Evolutionary conservation across 495 filamentous ascomycete genomes (phyloP).

Genomic region (Penicillium waksmanii): DNA sequence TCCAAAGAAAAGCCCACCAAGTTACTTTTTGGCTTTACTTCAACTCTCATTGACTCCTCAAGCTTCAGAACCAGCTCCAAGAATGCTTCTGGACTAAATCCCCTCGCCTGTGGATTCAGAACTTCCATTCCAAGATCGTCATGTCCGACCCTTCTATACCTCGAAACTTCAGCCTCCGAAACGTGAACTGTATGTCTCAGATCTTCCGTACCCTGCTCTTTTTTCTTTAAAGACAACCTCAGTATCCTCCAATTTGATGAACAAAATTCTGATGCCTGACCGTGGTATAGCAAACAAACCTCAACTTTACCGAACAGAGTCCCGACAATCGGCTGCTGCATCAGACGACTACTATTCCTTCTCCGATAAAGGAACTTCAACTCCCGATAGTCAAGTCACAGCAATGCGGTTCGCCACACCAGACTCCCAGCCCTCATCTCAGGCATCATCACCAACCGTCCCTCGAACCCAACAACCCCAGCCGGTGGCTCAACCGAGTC

Average conservation of each 20-base stretch:
- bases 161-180: constrained; percentile 37
- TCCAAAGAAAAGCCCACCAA: constrained; percentile 31
- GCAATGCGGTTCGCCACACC: constrained; percentile 57
- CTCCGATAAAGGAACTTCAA: constrained; percentile 51
- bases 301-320: constrained; percentile 56
- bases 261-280: constrained; percentile 11
- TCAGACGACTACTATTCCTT: constrained; percentile 73
- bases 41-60: constrained; percentile 19
- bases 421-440: constrained; percentile 43
- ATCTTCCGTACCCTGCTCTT: constrained; percentile 1
- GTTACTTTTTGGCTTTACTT: constrained; percentile 13
- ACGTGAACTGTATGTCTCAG: constrained; percentile 35
- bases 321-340: constrained; percentile 63
- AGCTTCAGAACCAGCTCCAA: constrained; percentile 17
- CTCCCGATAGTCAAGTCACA: constrained; percentile 51
- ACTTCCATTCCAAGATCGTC: constrained; percentile 24
- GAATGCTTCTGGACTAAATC: constrained; percentile 33
- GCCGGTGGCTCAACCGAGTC: constrained; percentile 15
- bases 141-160: constrained; percentile 24
- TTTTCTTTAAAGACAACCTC: not conserved
- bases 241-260: not conserved
- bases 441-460: constrained; percentile 35
- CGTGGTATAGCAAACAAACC: constrained; percentile 51
- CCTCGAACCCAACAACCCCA: constrained; percentile 33
- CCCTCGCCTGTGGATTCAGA: constrained; percentile 16